Evolutionary conservation across 2,329 filamentous ascomycete genomes (phyloP).

Genomic region (Cytospora schulzeri): DNA sequence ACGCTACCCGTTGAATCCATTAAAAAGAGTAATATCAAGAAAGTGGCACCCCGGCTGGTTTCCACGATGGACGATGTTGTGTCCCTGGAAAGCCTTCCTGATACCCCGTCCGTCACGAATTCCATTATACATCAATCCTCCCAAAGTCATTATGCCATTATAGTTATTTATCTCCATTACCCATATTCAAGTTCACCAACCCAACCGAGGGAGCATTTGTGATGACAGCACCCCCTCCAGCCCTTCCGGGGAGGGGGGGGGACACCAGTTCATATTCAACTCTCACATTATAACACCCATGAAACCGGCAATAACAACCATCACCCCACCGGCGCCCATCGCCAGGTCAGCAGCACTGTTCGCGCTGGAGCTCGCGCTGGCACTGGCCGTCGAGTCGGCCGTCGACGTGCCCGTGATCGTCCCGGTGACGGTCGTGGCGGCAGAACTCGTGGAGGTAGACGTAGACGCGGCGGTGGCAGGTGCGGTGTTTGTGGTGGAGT

Average conservation of each 20-base stretch:
- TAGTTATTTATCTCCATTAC: no score
- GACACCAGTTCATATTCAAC: background rate
- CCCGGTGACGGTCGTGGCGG: slow-evolving; percentile 21
- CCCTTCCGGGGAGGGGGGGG: no score
- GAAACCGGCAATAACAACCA: slow-evolving; percentile 38
- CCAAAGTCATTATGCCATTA: no score
- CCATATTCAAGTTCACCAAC: no score
- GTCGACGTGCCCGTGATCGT: slow-evolving; percentile 26
- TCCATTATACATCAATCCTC: background rate
- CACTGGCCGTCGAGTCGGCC: slow-evolving; percentile 6
- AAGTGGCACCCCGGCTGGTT: no score
- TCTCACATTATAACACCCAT: slow-evolving; percentile 37
- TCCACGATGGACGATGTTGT: background rate
- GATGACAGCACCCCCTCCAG: background rate
- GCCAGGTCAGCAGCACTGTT: slow-evolving; percentile 23
- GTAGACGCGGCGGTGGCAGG: slow-evolving; percentile 30
- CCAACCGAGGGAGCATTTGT: background rate
- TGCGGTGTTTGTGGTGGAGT: slow-evolving; percentile 34
- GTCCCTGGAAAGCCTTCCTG: background rate
- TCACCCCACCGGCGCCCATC: slow-evolving; percentile 36
- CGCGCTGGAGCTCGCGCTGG: slow-evolving; percentile 17
- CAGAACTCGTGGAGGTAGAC: slow-evolving; percentile 30
- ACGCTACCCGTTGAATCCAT: no score
- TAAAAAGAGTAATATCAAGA: no score
- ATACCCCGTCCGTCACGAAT: background rate